Percentiles rank a stretch among this genome's conserved stretches.
phyloP scores from a whole-genome alignment of 1,139 yeast genomes.

The Magnusiomyces ingens region DNA sequence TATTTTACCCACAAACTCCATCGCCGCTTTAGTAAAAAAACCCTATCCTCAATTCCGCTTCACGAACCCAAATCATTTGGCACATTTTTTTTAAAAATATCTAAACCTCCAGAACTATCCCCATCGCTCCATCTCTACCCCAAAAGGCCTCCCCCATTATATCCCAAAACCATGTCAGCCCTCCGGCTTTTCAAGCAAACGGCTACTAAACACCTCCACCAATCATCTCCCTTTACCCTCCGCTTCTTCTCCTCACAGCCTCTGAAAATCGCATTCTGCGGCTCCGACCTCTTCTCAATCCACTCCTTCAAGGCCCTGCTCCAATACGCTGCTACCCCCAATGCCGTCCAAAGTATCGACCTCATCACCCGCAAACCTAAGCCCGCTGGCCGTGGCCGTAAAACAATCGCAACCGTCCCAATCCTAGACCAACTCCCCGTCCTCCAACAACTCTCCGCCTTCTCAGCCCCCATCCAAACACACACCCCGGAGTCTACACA shows the following conservation, averaged over 20 bases:
- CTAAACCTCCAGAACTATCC: no score
- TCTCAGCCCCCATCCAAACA: conserved; percentile 14
- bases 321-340: conserved; percentile 32
- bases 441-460: conserved; percentile 36
- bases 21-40: no score
- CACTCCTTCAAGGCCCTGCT: conserved; percentile 46
- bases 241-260: neutral
- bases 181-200: no score
- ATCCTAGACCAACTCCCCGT: conserved; percentile 38
- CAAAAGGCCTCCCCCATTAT: no score
- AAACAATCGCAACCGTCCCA: conserved; percentile 46
- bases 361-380: conserved; percentile 65
- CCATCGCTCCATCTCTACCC: no score
- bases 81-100: no score
- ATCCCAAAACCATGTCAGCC: no score
- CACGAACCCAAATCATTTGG: no score
- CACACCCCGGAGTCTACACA: conserved; percentile 16
- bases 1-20: no score
- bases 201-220: no score
- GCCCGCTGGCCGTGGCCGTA: conserved; percentile 60
- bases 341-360: conserved; percentile 42
- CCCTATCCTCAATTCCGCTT: no score
- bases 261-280: conserved; percentile 60
- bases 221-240: neutral
- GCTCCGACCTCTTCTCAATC: conserved; percentile 72